phyloP scores from a whole-genome alignment of 352 stramenopile genomes.

The Blastocystis sp. region DNA sequence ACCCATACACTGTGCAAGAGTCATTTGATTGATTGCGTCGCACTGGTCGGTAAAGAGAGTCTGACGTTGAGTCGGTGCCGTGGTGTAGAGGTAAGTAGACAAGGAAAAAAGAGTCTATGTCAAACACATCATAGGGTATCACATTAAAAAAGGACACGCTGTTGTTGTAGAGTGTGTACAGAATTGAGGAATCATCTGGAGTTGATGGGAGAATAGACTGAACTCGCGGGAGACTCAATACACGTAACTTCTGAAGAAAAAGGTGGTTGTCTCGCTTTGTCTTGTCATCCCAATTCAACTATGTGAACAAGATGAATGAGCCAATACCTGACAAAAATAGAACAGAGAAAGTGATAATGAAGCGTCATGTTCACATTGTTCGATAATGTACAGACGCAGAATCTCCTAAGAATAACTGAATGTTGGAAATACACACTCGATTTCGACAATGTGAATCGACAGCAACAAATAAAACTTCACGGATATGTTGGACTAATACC shows the following conservation, averaged over 20 bases:
- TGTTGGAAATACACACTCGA: neutral
- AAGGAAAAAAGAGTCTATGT: slow-evolving; percentile 16
- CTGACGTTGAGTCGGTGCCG: neutral
- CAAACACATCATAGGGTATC: neutral
- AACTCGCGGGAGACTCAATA: neutral
- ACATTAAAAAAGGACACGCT: slow-evolving; percentile 38
- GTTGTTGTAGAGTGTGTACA: neutral
- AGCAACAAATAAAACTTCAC: neutral
- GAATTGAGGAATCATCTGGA: neutral
- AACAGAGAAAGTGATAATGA: neutral
- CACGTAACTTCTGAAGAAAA: slow-evolving; percentile 16
- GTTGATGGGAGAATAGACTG: neutral
- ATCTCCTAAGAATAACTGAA: neutral
- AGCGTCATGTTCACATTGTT: neutral
- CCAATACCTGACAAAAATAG: neutral
- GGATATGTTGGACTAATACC: neutral
- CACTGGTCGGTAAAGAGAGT: neutral
- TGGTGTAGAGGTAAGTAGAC: neutral
- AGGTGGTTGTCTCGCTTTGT: neutral
- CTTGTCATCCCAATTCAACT: slow-evolving; percentile 1
- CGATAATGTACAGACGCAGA: neutral
- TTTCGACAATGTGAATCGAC: neutral
- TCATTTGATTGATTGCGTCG: neutral
- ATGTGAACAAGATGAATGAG: neutral
- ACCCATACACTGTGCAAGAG: neutral